These are phyloP conservation scores for Tephrocybe sp. DNA, from an alignment of 768 basidiomycete species.

Conservation along the genomic window DNA sequence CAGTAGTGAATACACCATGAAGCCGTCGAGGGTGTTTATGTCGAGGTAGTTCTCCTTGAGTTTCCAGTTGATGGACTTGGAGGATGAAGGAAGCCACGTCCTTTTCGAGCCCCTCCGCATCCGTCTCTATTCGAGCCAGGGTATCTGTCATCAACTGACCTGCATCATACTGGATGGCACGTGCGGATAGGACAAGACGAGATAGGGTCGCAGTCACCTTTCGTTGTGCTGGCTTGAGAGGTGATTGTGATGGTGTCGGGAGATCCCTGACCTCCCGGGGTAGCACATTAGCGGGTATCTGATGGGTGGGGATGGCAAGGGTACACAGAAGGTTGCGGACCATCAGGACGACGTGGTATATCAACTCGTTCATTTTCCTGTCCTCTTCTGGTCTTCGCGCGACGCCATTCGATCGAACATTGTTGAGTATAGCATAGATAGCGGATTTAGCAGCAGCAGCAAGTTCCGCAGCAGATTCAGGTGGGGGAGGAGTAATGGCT, in stretches of 20 bases:
- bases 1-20: slow-evolving; percentile 56
- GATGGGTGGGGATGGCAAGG: slow-evolving; percentile 54
- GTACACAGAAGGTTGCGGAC: slow-evolving; percentile 77
- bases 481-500: slow-evolving; percentile 52
- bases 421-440: slow-evolving; percentile 62
- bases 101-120: slow-evolving; percentile 73
- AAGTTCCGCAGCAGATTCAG: slow-evolving; percentile 59
- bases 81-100: slow-evolving; percentile 66
- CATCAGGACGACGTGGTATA: slow-evolving; percentile 61
- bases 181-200: slow-evolving; percentile 85
- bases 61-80: slow-evolving; percentile 64
- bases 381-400: slow-evolving; percentile 53
- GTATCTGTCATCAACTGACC: slow-evolving; percentile 61
- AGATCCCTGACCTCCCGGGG: slow-evolving; percentile 47
- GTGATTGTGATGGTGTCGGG: slow-evolving; percentile 45
- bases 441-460: slow-evolving; percentile 54
- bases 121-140: slow-evolving; percentile 66
- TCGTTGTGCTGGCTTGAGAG: slow-evolving; percentile 77
- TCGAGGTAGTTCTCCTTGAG: slow-evolving; percentile 24
- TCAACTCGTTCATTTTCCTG: slow-evolving; percentile 57
- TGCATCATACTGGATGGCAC: slow-evolving; percentile 83
- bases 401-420: slow-evolving; percentile 44
- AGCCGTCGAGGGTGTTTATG: slow-evolving; percentile 49
- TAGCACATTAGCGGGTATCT: slow-evolving; percentile 55
- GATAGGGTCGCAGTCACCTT: slow-evolving; percentile 89